Base-by-base conservation (phyloP, 352 stramenopile species). In the Pythium aquatile region DNA sequence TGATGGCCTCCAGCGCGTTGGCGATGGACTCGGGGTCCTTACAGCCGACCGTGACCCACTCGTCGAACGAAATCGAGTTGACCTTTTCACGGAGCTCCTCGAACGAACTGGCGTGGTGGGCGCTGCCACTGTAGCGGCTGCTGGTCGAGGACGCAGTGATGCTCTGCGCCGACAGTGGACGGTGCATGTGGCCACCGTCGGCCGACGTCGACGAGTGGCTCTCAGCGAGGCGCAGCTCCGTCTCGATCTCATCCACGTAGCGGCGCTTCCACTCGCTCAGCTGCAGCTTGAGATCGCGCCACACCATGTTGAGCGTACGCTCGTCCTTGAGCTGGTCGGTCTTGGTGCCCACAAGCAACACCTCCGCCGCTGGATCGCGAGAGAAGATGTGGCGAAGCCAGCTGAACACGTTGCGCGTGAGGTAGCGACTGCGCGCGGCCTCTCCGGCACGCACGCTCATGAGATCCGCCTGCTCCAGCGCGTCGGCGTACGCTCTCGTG, bases 361-460 rank as follows among this genome's bases (percentile, higher is more conserved):
- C 35, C 26, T 70, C 58, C 14, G 64, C 58, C 8, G 33, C 30
- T 13, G 64, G 64, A 20, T 66, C 42, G 1, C 64, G 57, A 8
- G 58, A 44, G 35, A 59, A 66, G n/a, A 70, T 70, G 24, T 61
- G 46, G 4, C 64, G 64, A 29, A 70, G 30, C 57, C 64, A 70
- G 14, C 54, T 61, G n/a, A 63, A 63, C 4, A 70, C 35, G 17
- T 70, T 61, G 28, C 30, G 33, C 28, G 46, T 42, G 9, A 70
- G 9, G 26, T 66, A 70, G 16, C 51, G 49, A 16, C 32, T 39
- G 26, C 57, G 46, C 44, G 58, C 44, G 24, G 56, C 51, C 26
- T 60, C 61, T 9, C 53, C 40, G 11, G 57, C 37, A 37, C 44
- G 53, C 39, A 61, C n/a, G 16, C 44, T 47, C 47, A 61, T 55